Base-by-base conservation (phyloP, 768 basidiomycete genomes). In the Calocera cornea region DNA sequence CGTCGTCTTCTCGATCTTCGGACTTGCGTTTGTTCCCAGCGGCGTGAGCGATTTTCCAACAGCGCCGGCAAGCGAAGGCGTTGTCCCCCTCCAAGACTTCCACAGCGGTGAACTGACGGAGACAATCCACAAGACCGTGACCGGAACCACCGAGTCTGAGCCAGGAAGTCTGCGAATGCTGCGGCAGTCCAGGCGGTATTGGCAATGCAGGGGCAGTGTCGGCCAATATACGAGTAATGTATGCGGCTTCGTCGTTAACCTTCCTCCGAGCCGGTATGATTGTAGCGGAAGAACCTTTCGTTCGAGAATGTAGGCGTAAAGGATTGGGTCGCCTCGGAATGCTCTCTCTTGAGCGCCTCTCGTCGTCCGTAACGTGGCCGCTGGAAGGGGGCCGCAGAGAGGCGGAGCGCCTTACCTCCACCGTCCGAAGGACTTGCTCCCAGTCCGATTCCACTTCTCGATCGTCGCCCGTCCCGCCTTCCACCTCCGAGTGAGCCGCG, bases 81-180 rank as follows among this genome's bases (percentile, higher is more conserved):
- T 98, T 97, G 72, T 97, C 95, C 0, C 92, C 92, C 71, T 97
- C 90, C 36, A 98, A 78, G 7, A 91, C 84, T 72, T 98, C 95
- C n/a, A 97, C 94, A 2, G 88, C 82, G 0, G 94, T 97, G 77
- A 98, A 98, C 79, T 89, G 81, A 70, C 86, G 81, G 68, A 95
- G 76, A 70, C 90, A 92, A 67, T 94, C 92, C 41, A 78, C 72
- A 34, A 79, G 67, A 41, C 77, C 78, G 10, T 74, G 77, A 68
- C 49, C 69, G 66, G n/a, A 68, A 7, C 60, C 38, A 27, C 67
- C 63, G 2, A 67, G 63, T 34, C 63, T 67, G 34, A 67, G 63
- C 67, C 67, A 67, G 36, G 60, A 64, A 17, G 54, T 60, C 54
- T 60, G 54, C 5, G 54, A 16, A 33, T 60, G 54, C 54, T 60